A percentile compares a stretch with the other conserved stretches of the same genome.
These are phyloP conservation scores for Pseudonitzschia pungens DNA, from an alignment of 108 stramenopile species.

Conservation along the genomic window DNA sequence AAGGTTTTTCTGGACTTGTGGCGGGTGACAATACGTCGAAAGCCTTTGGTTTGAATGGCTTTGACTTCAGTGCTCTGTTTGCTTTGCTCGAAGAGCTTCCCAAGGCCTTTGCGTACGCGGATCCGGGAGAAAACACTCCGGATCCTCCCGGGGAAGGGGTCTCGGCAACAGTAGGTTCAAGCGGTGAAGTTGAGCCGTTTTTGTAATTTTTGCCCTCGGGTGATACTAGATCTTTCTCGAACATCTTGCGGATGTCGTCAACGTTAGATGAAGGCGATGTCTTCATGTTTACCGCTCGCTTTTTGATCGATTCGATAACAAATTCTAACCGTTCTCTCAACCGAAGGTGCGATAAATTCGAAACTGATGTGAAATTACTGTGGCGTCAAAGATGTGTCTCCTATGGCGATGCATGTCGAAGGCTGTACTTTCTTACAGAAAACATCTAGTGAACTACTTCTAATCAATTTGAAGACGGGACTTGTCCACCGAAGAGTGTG, in stretches of 20 bases:
- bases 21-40: neutral
- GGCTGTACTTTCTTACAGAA: neutral
- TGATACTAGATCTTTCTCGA: neutral
- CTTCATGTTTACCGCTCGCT: neutral
- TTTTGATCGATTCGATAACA: neutral
- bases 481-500: neutral
- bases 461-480: neutral
- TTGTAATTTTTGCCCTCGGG: neutral
- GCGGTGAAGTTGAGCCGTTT: slow-evolving; percentile 4
- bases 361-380: too few species aligned
- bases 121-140: slow-evolving; percentile 10
- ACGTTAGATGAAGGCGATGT: neutral
- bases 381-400: neutral
- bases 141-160: slow-evolving; percentile 12
- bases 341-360: neutral
- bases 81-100: neutral
- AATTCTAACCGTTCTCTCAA: neutral
- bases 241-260: neutral
- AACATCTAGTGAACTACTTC: neutral
- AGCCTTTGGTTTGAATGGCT: neutral
- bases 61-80: neutral
- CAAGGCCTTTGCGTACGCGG: neutral
- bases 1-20: neutral
- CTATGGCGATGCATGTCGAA: neutral
- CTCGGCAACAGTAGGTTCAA: slow-evolving; percentile 5